These are phyloP conservation scores for Pholiota molesta DNA, from an alignment of 768 basidiomycete genomes.

Conservation along the genomic window DNA sequence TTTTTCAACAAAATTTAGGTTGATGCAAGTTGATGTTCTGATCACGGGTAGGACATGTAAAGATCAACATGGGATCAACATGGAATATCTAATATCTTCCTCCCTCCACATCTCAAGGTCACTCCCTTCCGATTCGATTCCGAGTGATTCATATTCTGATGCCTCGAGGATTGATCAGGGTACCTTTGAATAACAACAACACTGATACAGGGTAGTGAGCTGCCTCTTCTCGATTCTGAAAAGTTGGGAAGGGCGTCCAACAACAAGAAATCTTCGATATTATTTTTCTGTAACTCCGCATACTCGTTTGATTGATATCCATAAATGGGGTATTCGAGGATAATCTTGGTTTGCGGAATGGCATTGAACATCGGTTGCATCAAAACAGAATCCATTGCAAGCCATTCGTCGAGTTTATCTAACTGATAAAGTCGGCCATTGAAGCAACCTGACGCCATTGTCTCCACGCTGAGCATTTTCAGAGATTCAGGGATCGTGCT, in stretches of 20 bases:
- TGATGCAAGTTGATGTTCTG: no score
- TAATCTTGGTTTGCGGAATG: neutral
- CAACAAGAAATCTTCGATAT: neutral
- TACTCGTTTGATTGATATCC: no score
- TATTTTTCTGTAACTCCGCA: neutral
- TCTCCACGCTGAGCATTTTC: neutral
- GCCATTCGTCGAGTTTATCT: neutral
- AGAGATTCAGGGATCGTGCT: neutral
- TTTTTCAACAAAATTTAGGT: no score
- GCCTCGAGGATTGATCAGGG: neutral
- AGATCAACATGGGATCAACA: no score
- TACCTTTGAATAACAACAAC: neutral
- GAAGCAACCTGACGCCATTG: neutral
- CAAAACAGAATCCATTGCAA: slow-evolving; percentile 1
- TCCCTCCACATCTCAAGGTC: neutral
- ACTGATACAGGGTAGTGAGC: neutral
- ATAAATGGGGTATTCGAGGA: neutral
- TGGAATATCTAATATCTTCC: neutral
- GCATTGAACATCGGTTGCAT: neutral
- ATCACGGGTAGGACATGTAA: no score
- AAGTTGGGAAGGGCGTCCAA: neutral
- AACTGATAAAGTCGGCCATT: no score
- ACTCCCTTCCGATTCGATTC: no score
- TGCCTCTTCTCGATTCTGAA: neutral
- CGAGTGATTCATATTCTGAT: neutral